A percentile compares a stretch with the other conserved stretches of the same genome.
phyloP scores from a whole-genome alignment of 805 yeast species.

The Schwanniomyces sp. region DNA sequence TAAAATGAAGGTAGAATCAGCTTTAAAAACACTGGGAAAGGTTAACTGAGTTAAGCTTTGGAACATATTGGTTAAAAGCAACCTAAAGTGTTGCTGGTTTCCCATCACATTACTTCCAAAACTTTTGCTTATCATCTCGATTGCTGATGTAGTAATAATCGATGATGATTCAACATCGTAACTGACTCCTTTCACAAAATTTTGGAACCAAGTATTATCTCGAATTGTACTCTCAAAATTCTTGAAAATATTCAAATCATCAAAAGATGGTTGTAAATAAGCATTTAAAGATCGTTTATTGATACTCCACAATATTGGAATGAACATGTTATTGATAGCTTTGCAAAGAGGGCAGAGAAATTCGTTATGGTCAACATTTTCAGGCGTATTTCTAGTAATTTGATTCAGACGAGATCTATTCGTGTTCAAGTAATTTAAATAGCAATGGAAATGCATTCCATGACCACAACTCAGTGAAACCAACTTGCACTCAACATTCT shows the following conservation, averaged over 20 bases:
- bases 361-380: constrained; percentile 66
- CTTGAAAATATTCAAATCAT: constrained; percentile 12
- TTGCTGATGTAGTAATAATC: constrained; percentile 23
- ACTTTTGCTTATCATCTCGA: constrained; percentile 25
- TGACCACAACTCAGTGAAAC: constrained; percentile 86
- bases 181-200: constrained; percentile 18
- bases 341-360: constrained; percentile 91
- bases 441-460: constrained; percentile 86
- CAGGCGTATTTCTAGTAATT: constrained; percentile 81
- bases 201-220: constrained; percentile 23
- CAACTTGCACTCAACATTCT: constrained; percentile 40
- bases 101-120: constrained; percentile 8
- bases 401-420: constrained; percentile 60
- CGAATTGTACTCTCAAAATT: constrained; percentile 11
- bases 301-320: constrained; percentile 67
- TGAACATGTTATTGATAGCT: constrained; percentile 76
- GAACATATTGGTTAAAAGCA: constrained; percentile 32
- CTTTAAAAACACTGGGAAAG: constrained; percentile 37
- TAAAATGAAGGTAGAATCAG: constrained; percentile 39
- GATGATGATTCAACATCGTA: constrained; percentile 22
- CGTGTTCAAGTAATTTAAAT: constrained; percentile 60
- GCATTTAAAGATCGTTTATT: constrained; percentile 37
- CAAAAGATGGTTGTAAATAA: constrained; percentile 16
- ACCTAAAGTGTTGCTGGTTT: constrained; percentile 24
- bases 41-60: constrained; percentile 34